phyloP scores from a whole-genome alignment of 768 basidiomycete genomes.

The Crepidotus variabilis region DNA sequence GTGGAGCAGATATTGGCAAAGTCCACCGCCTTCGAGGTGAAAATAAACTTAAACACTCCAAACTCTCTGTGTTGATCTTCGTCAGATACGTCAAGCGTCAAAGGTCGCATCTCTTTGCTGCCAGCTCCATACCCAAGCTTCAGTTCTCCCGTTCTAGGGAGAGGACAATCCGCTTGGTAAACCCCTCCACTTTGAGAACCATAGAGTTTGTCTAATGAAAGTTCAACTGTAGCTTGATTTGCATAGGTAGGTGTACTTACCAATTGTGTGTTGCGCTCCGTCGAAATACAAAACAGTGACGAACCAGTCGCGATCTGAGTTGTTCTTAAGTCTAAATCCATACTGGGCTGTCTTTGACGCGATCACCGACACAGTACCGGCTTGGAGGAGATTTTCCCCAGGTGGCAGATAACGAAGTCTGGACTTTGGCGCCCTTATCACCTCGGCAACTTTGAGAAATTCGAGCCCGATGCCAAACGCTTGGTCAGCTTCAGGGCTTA shows the following conservation, averaged over 20 bases:
- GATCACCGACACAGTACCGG: neutral
- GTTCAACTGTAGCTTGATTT: neutral
- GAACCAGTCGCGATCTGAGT: neutral
- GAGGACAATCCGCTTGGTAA: neutral
- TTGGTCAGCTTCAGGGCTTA: neutral
- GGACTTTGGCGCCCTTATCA: neutral
- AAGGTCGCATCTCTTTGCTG: neutral
- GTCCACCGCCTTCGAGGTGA: neutral
- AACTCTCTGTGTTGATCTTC: neutral
- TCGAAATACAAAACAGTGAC: neutral
- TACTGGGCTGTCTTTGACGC: neutral
- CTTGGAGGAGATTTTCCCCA: neutral
- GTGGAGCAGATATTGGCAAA: neutral
- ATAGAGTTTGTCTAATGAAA: neutral
- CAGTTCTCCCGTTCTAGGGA: neutral
- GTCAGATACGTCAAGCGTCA: neutral
- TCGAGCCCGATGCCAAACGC: neutral
- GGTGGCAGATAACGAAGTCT: neutral
- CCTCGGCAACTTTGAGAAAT: neutral
- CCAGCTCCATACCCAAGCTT: neutral
- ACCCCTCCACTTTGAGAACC: neutral
- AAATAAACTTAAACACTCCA: neutral
- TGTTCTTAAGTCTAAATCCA: neutral
- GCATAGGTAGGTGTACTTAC: neutral
- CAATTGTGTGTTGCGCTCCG: neutral